A percentile compares a stretch with the other conserved stretches of the same genome.
Evolutionary conservation across 2,329 filamentous ascomycete species (phyloP).

Genomic region (Aspergillus pseudoterreus): DNA sequence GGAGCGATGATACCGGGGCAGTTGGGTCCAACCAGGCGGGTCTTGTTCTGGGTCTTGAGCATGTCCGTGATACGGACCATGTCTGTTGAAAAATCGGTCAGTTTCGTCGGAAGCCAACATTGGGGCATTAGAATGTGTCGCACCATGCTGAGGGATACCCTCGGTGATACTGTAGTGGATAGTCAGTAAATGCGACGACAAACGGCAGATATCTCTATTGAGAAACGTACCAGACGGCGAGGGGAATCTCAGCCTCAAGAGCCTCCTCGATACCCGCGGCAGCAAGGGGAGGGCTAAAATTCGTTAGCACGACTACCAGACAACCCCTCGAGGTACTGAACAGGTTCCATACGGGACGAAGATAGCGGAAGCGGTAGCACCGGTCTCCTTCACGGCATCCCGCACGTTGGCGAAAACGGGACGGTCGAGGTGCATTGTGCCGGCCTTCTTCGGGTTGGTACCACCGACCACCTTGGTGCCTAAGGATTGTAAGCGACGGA

Average conservation of each 20-base stretch:
- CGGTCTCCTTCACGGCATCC: constrained; percentile 85
- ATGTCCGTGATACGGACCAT: constrained; percentile 99
- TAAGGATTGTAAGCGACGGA: constrained; percentile 39
- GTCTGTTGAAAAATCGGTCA: constrained; percentile 52
- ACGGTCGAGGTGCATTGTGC: constrained; percentile 79
- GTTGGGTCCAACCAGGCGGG: constrained; percentile 93
- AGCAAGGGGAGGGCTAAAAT: constrained; percentile 74
- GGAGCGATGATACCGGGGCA: constrained; percentile 94
- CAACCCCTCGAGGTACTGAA: neutral
- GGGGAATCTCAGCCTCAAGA: constrained; percentile 83
- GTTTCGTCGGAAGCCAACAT: constrained; percentile 1
- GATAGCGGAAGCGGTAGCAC: constrained; percentile 87
- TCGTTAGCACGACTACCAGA: constrained; percentile 16
- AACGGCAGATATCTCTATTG: constrained; percentile 4
- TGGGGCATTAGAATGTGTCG: constrained; percentile 23
- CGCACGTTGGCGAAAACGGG: constrained; percentile 89
- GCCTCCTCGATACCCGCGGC: constrained; percentile 97
- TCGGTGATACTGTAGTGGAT: constrained; percentile 68
- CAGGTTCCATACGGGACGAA: constrained; percentile 76
- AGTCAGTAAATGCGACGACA: constrained; percentile 7
- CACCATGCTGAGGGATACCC: constrained; percentile 95
- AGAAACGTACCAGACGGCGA: constrained; percentile 72
- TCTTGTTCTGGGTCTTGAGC: constrained; percentile 96
- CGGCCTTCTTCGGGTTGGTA: constrained; percentile 98
- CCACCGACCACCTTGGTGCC: constrained; percentile 97